A percentile compares a stretch with the other conserved stretches of the same genome.
These are phyloP conservation scores for Mucor saturninus DNA, from an alignment of 371 early-diverging fungal species.

Conservation along the genomic window DNA sequence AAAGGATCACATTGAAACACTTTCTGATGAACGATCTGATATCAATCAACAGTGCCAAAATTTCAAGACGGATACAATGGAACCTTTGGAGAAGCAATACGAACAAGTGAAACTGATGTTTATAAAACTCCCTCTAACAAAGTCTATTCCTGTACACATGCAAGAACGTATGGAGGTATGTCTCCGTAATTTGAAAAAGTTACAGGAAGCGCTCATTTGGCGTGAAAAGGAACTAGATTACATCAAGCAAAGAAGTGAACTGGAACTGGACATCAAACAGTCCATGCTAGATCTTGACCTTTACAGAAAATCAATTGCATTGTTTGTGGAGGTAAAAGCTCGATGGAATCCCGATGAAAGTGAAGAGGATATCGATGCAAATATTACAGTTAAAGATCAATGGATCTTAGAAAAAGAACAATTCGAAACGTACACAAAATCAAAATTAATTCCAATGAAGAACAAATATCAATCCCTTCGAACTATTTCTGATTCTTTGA, in stretches of 20 bases:
- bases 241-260: conserved; percentile 22
- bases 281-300: conserved; percentile 15
- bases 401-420: conserved; percentile 9
- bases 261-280: conserved; percentile 17
- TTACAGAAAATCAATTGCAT: conserved; percentile 7
- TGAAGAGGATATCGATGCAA: background rate
- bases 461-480: conserved; percentile 11
- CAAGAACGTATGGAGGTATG: conserved; percentile 26
- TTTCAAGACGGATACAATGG: conserved; percentile 3
- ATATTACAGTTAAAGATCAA: background rate
- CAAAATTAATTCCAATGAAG: conserved; percentile 11
- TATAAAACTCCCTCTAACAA: conserved; percentile 25
- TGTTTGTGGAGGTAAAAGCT: conserved; percentile 21
- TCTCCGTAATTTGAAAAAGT: conserved; percentile 16
- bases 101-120: conserved; percentile 6
- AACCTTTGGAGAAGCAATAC: conserved; percentile 4
- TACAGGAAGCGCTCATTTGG: conserved; percentile 23
- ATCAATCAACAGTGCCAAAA: conserved; percentile 6
- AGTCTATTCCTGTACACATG: conserved; percentile 24
- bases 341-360: conserved; percentile 25
- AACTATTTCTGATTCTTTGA: conserved; percentile 12
- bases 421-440: conserved; percentile 3
- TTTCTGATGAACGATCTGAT: conserved; percentile 9
- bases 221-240: conserved; percentile 27
- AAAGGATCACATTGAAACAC: background rate